Conservation (phyloP, 495 filamentous ascomycete genomes). For the Neurospora tetraspora region DNA sequence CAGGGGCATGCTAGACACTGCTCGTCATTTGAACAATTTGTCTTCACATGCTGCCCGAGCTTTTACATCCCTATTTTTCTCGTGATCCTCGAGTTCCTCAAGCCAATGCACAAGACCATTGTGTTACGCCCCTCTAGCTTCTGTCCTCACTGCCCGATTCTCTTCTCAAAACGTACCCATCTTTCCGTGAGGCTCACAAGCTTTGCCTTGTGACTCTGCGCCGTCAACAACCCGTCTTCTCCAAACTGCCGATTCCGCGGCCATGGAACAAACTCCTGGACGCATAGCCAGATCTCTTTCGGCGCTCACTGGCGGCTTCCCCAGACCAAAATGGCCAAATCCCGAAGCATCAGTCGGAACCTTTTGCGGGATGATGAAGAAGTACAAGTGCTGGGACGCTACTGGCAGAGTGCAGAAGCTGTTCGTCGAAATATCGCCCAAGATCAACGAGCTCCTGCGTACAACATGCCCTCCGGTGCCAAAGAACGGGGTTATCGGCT, state of each 20-base stretch:
- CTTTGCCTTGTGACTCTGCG: background rate
- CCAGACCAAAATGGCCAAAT: background rate
- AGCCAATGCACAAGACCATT: background rate
- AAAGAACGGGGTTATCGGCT: background rate
- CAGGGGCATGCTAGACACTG: background rate
- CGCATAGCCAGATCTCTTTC: background rate
- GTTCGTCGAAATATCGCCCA: background rate
- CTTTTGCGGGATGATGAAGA: background rate
- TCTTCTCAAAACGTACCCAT: background rate
- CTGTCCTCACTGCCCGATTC: background rate
- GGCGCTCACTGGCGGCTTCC: background rate
- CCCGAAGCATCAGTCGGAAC: background rate
- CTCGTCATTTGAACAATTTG: background rate
- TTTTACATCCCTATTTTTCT: background rate
- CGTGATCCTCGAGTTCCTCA: background rate
- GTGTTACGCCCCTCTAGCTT: background rate
- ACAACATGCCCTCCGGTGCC: background rate
- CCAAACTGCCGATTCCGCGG: background rate
- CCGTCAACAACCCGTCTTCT: background rate
- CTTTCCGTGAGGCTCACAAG: background rate
- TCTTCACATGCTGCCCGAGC: background rate
- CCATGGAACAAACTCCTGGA: background rate
- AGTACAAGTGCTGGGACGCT: background rate
- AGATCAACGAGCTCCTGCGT: background rate
- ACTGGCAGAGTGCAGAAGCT: background rate